These are phyloP conservation scores for Pisolithus tinctorius DNA, from an alignment of 768 basidiomycete genomes.

Conservation along the genomic window DNA sequence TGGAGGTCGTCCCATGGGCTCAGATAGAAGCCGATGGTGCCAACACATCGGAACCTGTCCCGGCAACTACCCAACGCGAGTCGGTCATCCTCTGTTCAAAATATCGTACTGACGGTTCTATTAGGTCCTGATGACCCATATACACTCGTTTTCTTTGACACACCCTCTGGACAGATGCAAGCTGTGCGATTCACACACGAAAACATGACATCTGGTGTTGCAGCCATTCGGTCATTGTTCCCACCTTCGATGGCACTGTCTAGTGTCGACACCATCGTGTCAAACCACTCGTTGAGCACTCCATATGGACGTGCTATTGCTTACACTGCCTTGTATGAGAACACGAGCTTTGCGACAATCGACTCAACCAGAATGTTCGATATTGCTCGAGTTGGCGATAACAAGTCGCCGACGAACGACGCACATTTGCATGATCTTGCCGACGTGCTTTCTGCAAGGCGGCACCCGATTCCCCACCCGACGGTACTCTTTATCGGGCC, in stretches of 20 bases:
- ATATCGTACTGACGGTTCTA: not conserved
- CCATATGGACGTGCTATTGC: conserved; percentile 76
- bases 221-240: conserved; percentile 67
- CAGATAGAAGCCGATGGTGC: conserved; percentile 67
- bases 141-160: conserved; percentile 59
- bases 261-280: conserved; percentile 70
- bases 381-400: conserved; percentile 26
- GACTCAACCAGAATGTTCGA: conserved; percentile 48
- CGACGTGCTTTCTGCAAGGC: conserved; percentile 42
- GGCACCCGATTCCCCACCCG: conserved; percentile 61
- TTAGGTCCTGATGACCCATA: conserved; percentile 48
- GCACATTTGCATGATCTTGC: conserved; percentile 27
- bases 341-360: conserved; percentile 64
- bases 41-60: conserved; percentile 35
- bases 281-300: conserved; percentile 63
- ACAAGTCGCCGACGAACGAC: not conserved
- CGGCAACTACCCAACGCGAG: conserved; percentile 49
- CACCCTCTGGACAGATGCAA: conserved; percentile 44
- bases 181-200: conserved; percentile 71
- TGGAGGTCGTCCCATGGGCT: conserved; percentile 57
- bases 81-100: conserved; percentile 1
- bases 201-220: conserved; percentile 86
- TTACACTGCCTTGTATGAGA: conserved; percentile 73
- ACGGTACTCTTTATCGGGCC: conserved; percentile 75
- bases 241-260: conserved; percentile 65